Base-by-base conservation (phyloP, 2,329 filamentous ascomycete genomes). In the Clarireedia paspali region DNA sequence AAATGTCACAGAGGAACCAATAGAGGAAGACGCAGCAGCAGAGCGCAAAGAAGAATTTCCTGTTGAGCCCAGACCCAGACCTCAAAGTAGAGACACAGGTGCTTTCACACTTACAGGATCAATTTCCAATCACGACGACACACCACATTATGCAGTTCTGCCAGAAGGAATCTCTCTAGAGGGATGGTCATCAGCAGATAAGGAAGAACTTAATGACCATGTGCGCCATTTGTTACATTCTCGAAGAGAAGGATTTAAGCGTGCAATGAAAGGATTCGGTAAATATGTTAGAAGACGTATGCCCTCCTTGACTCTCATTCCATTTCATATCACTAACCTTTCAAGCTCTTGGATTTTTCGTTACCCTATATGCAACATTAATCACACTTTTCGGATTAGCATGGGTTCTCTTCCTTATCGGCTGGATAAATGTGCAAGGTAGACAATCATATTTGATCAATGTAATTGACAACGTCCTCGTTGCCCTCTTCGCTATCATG, bases 331-430 rank as follows among this genome's bases (percentile, higher is more conserved):
- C 50, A 52, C 58, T 66, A 47, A 66, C 27, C 12, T 26, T 47
- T 36, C 34, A 56, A 83, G 79, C 90, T 1, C 77, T 95, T 39
- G 90, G 90, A 1, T 89, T 94, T 67, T 78, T 91, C 54, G 87
- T 95, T 57, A 94, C 89, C 0, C 72, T 95, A 4, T 95, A 95
- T 70, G 89, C 89, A 7, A 84, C 81, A 1, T 76, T 92, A 20
- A 91, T 95, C 63, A 94, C 89, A 0, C 75, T 91, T 0, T 95
- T 95, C 64, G 89, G 89, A 66, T 76, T 92, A 12, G 88, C 88
- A 0, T 95, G 89, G 90, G 89, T 95, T 1, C 78, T 95, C n/a
- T 94, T 92, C 72, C 75, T 95, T 54, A 95, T 95, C 68, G 88
- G 85, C 14, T 95, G 89, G 89, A 89, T 94, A 67, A 91, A 90